These are phyloP conservation scores for Aegilops bicornis DNA, from an alignment of 176 grass and related monocot genomes.

Conservation along the genomic window DNA sequence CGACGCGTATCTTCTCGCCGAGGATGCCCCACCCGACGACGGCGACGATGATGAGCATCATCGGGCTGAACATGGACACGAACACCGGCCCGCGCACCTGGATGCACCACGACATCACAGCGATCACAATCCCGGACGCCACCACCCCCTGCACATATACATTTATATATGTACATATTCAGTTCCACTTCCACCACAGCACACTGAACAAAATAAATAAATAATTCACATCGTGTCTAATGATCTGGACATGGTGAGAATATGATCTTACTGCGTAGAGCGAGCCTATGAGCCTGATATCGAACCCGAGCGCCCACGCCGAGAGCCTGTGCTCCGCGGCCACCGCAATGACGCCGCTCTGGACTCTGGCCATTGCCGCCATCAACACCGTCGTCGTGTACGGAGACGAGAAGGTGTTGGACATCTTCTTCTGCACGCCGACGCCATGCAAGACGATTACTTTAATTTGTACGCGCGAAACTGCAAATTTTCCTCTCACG, in stretches of 20 bases:
- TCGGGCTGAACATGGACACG: conserved; percentile 53
- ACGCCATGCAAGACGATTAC: no score
- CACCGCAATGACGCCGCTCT: conserved; percentile 19
- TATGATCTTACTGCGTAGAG: conserved; percentile 29
- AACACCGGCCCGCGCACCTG: conserved; percentile 51
- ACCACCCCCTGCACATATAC: no score
- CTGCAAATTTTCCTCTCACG: no score
- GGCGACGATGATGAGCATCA: conserved; percentile 46
- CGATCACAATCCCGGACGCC: no score
- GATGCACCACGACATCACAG: conserved; percentile 53
- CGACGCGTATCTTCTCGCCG: conserved; percentile 44
- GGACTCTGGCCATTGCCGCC: conserved; percentile 46
- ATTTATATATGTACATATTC: not conserved
- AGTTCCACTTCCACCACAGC: no score
- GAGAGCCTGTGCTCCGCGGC: conserved; percentile 22
- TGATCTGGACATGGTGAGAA: conserved; percentile 34
- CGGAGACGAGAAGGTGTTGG: conserved; percentile 30
- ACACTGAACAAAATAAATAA: no score
- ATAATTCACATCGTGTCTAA: not conserved
- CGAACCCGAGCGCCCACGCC: conserved; percentile 46
- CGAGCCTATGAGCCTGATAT: conserved; percentile 43
- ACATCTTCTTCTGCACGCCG: conserved; percentile 34
- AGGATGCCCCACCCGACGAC: conserved; percentile 48
- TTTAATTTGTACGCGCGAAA: no score
- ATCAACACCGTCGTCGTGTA: conserved; percentile 47